A percentile compares a stretch with the other conserved stretches of the same genome.
These are phyloP conservation scores for Beta vulgaris DNA, from an alignment of 148 eudicot species.

Conservation along the genomic window DNA sequence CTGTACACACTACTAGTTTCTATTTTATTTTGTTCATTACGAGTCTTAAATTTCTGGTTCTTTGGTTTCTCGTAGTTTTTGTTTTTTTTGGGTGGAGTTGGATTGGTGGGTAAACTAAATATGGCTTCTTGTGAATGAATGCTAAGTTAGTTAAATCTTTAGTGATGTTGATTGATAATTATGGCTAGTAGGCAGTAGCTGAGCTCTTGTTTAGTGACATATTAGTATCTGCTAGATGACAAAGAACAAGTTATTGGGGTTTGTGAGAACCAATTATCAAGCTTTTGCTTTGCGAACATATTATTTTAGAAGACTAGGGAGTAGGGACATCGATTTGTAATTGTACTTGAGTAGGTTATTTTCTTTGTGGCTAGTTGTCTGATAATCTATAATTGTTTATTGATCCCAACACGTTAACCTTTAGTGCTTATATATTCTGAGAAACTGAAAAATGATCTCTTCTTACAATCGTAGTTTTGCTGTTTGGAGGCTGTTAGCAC, in stretches of 20 bases:
- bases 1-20: not conserved
- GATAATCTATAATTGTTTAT: too few relatives aligned
- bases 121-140: not conserved
- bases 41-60: not conserved
- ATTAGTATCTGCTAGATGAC: not conserved
- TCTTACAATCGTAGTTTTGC: too few relatives aligned
- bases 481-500: too few relatives aligned
- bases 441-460: too few relatives aligned
- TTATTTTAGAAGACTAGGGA: too few relatives aligned
- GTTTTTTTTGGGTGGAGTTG: not conserved
- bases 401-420: too few relatives aligned
- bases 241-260: not conserved
- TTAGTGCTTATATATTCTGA: too few relatives aligned
- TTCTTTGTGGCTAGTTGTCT: too few relatives aligned
- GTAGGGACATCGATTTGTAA: too few relatives aligned
- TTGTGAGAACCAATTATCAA: not conserved
- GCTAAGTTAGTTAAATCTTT: not conserved
- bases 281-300: not conserved
- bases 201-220: slow-evolving; percentile 9
- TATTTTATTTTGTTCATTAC: not conserved
- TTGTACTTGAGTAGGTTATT: too few relatives aligned
- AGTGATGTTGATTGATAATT: not conserved
- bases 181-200: not conserved
- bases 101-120: not conserved
- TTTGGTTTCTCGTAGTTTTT: not conserved